These are phyloP conservation scores for Laburnicola sp. DNA, from an alignment of 2,329 filamentous ascomycete species.

Conservation along the genomic window DNA sequence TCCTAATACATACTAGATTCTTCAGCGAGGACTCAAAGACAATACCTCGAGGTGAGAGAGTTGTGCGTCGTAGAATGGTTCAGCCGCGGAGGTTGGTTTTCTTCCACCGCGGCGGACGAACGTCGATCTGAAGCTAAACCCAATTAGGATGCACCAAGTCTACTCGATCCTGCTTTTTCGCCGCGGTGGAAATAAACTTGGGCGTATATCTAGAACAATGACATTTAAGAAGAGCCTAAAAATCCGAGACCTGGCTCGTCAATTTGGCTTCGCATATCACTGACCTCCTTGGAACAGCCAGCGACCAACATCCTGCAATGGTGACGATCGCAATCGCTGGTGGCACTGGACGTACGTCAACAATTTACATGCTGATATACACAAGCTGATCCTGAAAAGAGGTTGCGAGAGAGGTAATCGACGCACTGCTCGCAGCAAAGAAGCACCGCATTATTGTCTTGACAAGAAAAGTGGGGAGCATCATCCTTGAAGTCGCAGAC, in stretches of 20 bases:
- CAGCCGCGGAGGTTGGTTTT: neutral
- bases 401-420: constrained; percentile 55
- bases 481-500: neutral
- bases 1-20: too few species aligned
- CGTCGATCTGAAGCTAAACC: neutral
- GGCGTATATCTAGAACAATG: neutral
- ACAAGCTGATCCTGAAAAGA: constrained; percentile 38
- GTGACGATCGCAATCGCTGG: constrained; percentile 53
- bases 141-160: neutral
- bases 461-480: constrained; percentile 47
- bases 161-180: neutral
- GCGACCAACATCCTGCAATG: constrained; percentile 34
- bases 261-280: too few species aligned
- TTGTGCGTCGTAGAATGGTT: too few species aligned
- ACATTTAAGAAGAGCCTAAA: too few species aligned
- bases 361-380: constrained; percentile 1
- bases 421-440: constrained; percentile 50
- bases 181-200: constrained; percentile 1
- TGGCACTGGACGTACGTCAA: constrained; percentile 50
- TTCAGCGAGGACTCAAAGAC: too few species aligned
- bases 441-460: constrained; percentile 57
- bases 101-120: constrained; percentile 2
- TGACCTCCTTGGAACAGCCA: too few species aligned
- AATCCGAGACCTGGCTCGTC: too few species aligned
- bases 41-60: too few species aligned